Percentiles rank a stretch among this genome's conserved stretches.
phyloP scores from a whole-genome alignment of 2,329 filamentous ascomycete species.

The Berkeleyomyces basicola region DNA sequence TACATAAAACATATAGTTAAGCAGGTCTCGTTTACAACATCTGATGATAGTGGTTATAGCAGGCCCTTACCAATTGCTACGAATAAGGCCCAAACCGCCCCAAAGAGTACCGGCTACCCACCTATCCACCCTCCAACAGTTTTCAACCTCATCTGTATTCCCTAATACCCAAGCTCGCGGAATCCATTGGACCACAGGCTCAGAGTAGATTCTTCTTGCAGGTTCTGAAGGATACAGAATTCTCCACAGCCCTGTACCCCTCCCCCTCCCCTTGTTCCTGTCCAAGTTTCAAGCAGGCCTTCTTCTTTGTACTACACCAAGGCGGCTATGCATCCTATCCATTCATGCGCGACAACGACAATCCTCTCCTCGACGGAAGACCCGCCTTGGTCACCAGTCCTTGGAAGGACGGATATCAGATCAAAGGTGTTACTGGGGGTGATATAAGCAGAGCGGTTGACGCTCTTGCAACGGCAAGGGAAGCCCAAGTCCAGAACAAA shows the following conservation, averaged over 20 bases:
- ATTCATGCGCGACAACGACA: neutral
- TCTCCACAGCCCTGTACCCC: neutral
- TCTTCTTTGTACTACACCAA: neutral
- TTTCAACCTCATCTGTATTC: too few species aligned
- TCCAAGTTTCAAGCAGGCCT: neutral
- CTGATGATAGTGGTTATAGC: neutral
- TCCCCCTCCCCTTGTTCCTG: neutral
- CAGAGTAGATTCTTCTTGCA: neutral
- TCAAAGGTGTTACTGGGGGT: neutral
- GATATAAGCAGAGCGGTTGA: neutral
- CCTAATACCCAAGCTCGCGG: neutral
- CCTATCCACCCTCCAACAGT: too few species aligned
- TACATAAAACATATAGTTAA: too few species aligned
- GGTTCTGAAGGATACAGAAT: neutral
- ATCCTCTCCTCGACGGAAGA: conserved; percentile 16
- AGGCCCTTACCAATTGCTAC: neutral
- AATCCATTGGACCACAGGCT: neutral
- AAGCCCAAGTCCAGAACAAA: neutral
- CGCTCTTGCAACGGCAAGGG: neutral
- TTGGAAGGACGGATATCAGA: conserved; percentile 11
- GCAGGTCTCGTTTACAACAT: too few species aligned
- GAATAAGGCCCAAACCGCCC: neutral
- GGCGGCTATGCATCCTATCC: neutral
- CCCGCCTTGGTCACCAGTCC: neutral
- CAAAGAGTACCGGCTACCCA: too few species aligned